Base-by-base conservation (phyloP, 2,329 filamentous ascomycete species). In the Canariomyces notabilis region DNA sequence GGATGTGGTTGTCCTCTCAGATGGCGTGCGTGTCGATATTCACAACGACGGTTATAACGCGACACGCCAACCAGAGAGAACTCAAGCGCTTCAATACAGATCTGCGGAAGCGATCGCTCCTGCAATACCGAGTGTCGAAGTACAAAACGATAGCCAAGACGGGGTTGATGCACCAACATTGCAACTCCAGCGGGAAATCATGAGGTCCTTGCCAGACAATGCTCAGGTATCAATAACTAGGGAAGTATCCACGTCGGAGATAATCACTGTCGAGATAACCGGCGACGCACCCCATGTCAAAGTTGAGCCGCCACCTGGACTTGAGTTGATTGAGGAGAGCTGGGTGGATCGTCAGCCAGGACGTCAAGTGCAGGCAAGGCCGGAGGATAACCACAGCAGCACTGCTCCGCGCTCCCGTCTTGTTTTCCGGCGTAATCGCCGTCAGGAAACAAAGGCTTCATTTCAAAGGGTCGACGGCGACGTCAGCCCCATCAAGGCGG, bases 1-100 rank as follows among this genome's bases (percentile, higher is more conserved):
- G 81, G 82, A 85, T 56, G 75, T 84, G 3, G 79, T 85, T 6
- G 76, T 85, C 0, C 65, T 83, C 14, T 73, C 77, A 48, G 71
- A 80, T 55, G 77, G 77, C 7, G 69, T 74, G 37, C 72, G 76
- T 29, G 74, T 83, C 22, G 79, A 82, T 50, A 66, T 81, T 4
- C 66, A 70, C 42, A 67, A 69, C 11, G 64, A 66, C 2, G 53
- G 58, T 4, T 60, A 66, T 47, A 49, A 52, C 4, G 57, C 59
- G 4, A 49, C 51, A 5, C 59, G 63, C 41, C 20, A 56, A 44
- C 38, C 45, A 42, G 48, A 53, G 52, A n/a, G 12, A 62, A 23
- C 53, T 26, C 40, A 5, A 39, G 51, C 8, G 55, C 53, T n/a
- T 55, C 58, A 23, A 49, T 26, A 26, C 22, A 11, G 22, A 6